Evolutionary conservation across 768 basidiomycete species (phyloP).

Genomic region (Goffeauzyma gilvescens): DNA sequence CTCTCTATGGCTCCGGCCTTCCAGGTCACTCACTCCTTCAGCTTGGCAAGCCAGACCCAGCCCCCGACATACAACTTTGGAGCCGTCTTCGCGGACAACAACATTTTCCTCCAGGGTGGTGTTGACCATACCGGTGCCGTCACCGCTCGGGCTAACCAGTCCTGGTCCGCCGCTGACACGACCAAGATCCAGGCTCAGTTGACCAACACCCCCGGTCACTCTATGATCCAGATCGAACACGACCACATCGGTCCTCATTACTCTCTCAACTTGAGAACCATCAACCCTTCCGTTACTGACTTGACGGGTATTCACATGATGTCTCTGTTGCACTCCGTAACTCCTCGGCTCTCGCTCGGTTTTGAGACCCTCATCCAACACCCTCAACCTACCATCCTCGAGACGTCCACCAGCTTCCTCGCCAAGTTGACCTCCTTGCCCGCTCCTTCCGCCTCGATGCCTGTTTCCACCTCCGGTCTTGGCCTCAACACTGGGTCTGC

Average conservation of each 20-base stretch:
- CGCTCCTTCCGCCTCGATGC: constrained; percentile 15
- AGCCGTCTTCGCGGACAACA: constrained; percentile 69
- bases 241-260: constrained; percentile 80
- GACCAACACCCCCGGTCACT: constrained; percentile 55
- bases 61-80: constrained; percentile 86
- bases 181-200: constrained; percentile 77
- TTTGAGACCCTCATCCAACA: constrained; percentile 68
- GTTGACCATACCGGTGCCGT: constrained; percentile 86
- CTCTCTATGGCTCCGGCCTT: constrained; percentile 86
- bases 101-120: constrained; percentile 73
- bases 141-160: constrained; percentile 70
- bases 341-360: constrained; percentile 74
- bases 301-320: constrained; percentile 78
- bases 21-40: constrained; percentile 93
- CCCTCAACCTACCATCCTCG: constrained; percentile 46
- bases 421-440: constrained; percentile 33
- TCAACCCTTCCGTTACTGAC: constrained; percentile 79
- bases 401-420: constrained; percentile 35
- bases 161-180: constrained; percentile 57
- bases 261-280: constrained; percentile 61
- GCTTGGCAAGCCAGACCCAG: constrained; percentile 61
- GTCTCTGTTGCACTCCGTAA: constrained; percentile 79
- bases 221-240: constrained; percentile 84
- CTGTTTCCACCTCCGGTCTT: constrained; percentile 13
- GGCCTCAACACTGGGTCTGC: constrained; percentile 18